phyloP scores from a whole-genome alignment of 345 rosid species.

The Lenwebbia sp. region DNA sequence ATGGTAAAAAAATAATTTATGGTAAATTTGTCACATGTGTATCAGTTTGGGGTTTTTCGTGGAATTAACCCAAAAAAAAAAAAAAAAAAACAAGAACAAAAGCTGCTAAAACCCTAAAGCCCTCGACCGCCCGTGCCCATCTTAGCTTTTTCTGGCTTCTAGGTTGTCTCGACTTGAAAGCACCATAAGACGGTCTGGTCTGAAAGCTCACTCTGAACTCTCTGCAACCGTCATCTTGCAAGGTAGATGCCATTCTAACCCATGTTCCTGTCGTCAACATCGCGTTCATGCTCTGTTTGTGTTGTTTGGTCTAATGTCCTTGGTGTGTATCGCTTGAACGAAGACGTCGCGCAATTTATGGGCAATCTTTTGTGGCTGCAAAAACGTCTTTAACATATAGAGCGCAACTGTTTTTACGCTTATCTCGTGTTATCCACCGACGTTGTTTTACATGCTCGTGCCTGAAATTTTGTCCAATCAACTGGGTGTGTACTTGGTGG shows the following conservation, averaged over 20 bases:
- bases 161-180: background rate
- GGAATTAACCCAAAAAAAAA: too few relatives aligned
- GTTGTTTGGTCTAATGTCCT: background rate
- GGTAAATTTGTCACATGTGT: too few relatives aligned
- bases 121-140: background rate
- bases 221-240: background rate
- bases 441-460: background rate
- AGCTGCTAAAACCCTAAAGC: background rate
- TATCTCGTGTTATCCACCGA: background rate
- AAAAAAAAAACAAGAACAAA: too few relatives aligned
- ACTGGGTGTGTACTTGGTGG: background rate
- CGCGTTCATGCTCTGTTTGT: background rate
- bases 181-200: background rate
- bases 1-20: too few relatives aligned
- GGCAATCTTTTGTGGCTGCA: background rate
- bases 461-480: background rate
- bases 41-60: too few relatives aligned
- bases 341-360: background rate
- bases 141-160: background rate
- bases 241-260: background rate
- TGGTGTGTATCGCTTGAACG: background rate
- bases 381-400: background rate
- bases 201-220: background rate
- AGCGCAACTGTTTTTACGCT: background rate
- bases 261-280: background rate